Evolutionary conservation across 2,329 filamentous ascomycete genomes (phyloP).

Genomic region (Beauveria bassiana): DNA sequence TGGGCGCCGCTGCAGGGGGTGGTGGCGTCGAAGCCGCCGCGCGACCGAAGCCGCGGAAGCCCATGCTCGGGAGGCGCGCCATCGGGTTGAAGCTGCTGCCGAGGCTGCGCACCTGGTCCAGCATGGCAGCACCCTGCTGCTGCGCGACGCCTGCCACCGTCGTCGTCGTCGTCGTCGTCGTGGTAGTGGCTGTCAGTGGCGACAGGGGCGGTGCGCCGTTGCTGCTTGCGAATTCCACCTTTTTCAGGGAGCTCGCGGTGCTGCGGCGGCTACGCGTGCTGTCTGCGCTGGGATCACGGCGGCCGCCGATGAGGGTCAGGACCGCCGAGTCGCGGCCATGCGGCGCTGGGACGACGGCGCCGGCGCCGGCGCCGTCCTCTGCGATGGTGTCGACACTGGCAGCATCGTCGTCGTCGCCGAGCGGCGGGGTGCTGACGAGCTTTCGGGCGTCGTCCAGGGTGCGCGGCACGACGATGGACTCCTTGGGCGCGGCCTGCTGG

Average conservation of each 20-base stretch:
- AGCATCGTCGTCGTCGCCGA: conserved; percentile 41
- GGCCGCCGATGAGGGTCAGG: conserved; percentile 63
- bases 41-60: conserved; percentile 66
- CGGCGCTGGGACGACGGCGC: conserved; percentile 30
- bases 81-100: conserved; percentile 78
- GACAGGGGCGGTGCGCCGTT: neutral
- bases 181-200: neutral
- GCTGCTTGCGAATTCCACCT: conserved; percentile 43
- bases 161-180: neutral
- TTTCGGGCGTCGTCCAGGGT: conserved; percentile 90
- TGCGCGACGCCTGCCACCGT: conserved; percentile 19
- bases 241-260: conserved; percentile 48
- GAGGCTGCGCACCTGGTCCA: conserved; percentile 76
- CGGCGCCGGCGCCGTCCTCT: conserved; percentile 25
- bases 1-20: neutral
- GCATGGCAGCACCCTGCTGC: conserved; percentile 48
- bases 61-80: conserved; percentile 66
- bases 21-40: conserved; percentile 27
- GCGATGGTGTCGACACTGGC: conserved; percentile 47
- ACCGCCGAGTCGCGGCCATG: conserved; percentile 46
- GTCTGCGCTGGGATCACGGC: conserved; percentile 70
- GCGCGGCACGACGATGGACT: conserved; percentile 62
- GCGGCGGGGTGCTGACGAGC: conserved; percentile 67
- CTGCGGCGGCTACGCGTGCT: conserved; percentile 61
- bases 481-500: conserved; percentile 27